These are phyloP conservation scores for Poteriospumella lacustris DNA, from an alignment of 108 stramenopile species.

Conservation along the genomic window DNA sequence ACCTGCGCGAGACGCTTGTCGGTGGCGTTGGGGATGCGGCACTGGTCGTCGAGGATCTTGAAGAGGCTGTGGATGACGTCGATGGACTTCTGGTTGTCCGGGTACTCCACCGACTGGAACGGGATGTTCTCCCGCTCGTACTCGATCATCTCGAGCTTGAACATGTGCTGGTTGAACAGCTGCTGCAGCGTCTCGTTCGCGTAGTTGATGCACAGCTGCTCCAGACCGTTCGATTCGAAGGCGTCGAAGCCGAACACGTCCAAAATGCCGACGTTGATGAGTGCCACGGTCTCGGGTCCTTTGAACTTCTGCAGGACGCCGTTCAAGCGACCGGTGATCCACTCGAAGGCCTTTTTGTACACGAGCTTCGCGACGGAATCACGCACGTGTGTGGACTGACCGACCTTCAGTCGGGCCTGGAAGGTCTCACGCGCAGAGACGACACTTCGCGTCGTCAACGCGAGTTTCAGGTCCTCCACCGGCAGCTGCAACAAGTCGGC, in stretches of 20 bases:
- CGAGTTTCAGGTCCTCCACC: too few species aligned
- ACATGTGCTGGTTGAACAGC: conserved; percentile 15
- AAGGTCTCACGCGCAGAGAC: too few species aligned
- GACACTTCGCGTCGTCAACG: too few species aligned
- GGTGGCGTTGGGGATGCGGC: conserved; percentile 55
- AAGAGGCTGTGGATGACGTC: conserved; percentile 67
- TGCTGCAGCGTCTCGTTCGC: conserved; percentile 36
- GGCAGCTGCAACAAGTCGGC: too few species aligned
- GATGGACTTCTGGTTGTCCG: conserved; percentile 73
- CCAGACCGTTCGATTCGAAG: conserved; percentile 23
- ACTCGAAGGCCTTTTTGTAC: conserved; percentile 43
- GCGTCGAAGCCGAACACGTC: conserved; percentile 39
- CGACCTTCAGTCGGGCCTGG: too few species aligned
- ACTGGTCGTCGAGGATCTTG: conserved; percentile 60
- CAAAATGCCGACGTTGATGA: conserved; percentile 12
- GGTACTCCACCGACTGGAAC: conserved; percentile 63
- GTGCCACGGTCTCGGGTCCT: too few species aligned
- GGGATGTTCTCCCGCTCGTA: conserved; percentile 35
- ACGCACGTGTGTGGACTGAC: too few species aligned
- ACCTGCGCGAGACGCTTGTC: conserved; percentile 57
- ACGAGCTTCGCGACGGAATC: conserved; percentile 43
- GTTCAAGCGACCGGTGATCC: conserved; percentile 43
- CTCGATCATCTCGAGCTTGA: conserved; percentile 18
- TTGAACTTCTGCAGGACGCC: too few species aligned
- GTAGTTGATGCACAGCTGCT: conserved; percentile 41